Conservation (phyloP, 2,329 filamentous ascomycete species). For the Phoma sp. region DNA sequence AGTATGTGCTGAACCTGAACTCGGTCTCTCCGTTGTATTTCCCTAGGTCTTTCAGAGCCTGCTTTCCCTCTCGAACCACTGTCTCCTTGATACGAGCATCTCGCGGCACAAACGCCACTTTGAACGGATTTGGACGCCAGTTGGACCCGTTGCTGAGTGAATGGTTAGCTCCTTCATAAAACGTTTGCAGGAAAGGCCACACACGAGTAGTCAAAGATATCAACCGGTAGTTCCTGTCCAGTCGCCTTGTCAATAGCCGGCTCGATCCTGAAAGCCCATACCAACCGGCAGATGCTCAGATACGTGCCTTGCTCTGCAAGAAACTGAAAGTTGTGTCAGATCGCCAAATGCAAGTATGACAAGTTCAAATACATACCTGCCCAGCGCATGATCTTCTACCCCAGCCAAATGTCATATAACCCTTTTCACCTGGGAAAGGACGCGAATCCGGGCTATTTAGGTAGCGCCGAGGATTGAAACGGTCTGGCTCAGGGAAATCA, state of each 20-base stretch:
- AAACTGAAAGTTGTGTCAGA: conserved; percentile 33
- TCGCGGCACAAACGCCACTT: conserved; percentile 59
- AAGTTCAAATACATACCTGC: conserved; percentile 33
- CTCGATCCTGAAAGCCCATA: conserved; percentile 64
- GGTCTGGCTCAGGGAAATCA: conserved; percentile 47
- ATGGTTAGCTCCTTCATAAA: too few relatives aligned
- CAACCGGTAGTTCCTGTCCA: conserved; percentile 60
- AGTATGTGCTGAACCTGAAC: conserved; percentile 38
- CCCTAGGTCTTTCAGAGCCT: conserved; percentile 59
- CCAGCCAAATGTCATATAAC: conserved; percentile 62
- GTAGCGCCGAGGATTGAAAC: conserved; percentile 41
- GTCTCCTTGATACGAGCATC: conserved; percentile 55
- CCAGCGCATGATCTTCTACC: conserved; percentile 65
- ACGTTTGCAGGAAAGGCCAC: neutral
- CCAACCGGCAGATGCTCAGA: conserved; percentile 61
- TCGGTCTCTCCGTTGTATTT: conserved; percentile 61
- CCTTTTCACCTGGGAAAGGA: conserved; percentile 51
- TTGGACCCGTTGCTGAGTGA: conserved; percentile 60
- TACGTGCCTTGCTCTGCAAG: conserved; percentile 66
- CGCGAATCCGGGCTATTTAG: conserved; percentile 31
- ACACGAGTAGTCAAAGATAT: conserved; percentile 62
- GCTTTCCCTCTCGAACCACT: conserved; percentile 58
- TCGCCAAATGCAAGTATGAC: too few relatives aligned
- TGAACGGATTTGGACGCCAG: conserved; percentile 62
- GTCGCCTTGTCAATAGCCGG: conserved; percentile 45